Evolutionary conservation across 2,329 filamentous ascomycete species (phyloP).

Genomic region (Lasiodiplodia sp.): DNA sequence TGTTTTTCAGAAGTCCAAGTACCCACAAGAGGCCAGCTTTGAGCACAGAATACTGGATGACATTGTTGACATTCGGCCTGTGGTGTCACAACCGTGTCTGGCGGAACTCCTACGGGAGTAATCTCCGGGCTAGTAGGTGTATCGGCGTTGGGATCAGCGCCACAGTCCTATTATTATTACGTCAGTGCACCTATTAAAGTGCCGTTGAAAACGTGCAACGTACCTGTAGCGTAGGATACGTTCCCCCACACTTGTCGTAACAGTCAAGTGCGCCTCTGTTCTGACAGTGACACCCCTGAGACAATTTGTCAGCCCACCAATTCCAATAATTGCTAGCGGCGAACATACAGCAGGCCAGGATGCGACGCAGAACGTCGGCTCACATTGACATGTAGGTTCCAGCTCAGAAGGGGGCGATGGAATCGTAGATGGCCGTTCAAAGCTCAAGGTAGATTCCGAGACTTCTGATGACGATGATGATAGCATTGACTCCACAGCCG

Average conservation of each 20-base stretch:
- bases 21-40: conserved; percentile 10
- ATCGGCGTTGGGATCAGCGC: background rate
- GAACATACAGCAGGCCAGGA: background rate
- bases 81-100: background rate
- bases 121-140: background rate
- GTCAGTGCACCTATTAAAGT: background rate
- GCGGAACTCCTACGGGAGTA: background rate
- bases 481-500: background rate
- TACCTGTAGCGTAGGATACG: conserved; percentile 14
- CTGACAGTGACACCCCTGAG: background rate
- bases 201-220: background rate
- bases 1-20: background rate
- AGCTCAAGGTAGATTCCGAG: conserved; percentile 1
- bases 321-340: background rate
- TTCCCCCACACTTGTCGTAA: conserved; percentile 5
- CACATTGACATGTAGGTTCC: background rate
- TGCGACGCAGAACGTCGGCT: background rate
- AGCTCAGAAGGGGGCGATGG: background rate
- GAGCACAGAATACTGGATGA: conserved; percentile 1
- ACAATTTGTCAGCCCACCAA: background rate
- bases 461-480: background rate
- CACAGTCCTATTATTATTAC: background rate
- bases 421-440: background rate
- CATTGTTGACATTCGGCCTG: background rate
- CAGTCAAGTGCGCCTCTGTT: conserved; percentile 13